phyloP scores from a whole-genome alignment of 768 basidiomycete species.

The Rhodotorula taiwanensis region DNA sequence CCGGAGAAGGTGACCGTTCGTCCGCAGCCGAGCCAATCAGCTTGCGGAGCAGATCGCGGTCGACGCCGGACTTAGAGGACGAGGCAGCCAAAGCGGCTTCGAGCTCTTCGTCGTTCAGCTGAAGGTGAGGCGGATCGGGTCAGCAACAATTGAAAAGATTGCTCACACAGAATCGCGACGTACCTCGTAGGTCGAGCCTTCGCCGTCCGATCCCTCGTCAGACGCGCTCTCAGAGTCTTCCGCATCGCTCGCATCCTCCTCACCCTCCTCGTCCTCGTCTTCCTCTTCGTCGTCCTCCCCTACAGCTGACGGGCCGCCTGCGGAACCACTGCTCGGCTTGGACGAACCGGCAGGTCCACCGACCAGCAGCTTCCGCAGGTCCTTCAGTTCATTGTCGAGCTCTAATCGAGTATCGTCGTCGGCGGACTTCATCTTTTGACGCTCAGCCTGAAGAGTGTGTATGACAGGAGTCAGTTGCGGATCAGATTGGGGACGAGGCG shows the following conservation, averaged over 20 bases:
- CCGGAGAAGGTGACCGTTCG: slow-evolving; percentile 15
- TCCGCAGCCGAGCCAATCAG: slow-evolving; percentile 37
- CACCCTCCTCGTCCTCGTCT: slow-evolving; percentile 14
- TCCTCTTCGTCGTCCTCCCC: slow-evolving; percentile 43
- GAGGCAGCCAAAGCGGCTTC: slow-evolving; percentile 29
- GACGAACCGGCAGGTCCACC: slow-evolving; percentile 22
- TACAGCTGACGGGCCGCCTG: slow-evolving; percentile 35
- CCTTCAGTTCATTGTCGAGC: slow-evolving; percentile 79
- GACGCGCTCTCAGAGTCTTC: neutral
- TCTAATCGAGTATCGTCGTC: slow-evolving; percentile 78
- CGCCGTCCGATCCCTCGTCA: slow-evolving; percentile 5
- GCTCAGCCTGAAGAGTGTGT: slow-evolving; percentile 57
- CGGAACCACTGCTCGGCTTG: neutral
- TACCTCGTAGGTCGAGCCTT: slow-evolving; percentile 23
- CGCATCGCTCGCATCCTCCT: no score
- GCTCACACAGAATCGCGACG: no score
- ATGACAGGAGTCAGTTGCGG: neutral
- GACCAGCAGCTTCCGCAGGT: slow-evolving; percentile 63
- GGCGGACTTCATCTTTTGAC: slow-evolving; percentile 81
- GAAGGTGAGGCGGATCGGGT: no score
- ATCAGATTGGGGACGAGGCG: neutral
- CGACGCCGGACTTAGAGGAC: slow-evolving; percentile 37
- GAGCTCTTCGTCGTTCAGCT: slow-evolving; percentile 34
- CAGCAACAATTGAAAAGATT: no score
- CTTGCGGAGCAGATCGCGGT: slow-evolving; percentile 41